Percentiles rank a stretch among this genome's conserved stretches.
phyloP scores from a whole-genome alignment of 2,329 filamentous ascomycete species.

The Cadophora gregata region DNA sequence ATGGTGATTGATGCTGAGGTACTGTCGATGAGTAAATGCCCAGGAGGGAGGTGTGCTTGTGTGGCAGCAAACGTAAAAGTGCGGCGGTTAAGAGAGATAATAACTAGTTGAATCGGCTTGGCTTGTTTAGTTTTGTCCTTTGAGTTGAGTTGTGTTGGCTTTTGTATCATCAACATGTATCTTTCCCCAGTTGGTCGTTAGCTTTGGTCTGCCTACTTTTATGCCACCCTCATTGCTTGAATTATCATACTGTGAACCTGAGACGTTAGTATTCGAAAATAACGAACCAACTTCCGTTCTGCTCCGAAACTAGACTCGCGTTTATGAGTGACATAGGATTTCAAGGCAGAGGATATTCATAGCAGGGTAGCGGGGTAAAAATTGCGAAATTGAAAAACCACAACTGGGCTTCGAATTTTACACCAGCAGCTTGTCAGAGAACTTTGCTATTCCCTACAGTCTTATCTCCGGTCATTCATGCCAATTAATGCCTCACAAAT shows the following conservation, averaged over 20 bases:
- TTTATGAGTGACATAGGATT: too few species aligned
- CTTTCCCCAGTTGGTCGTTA: not conserved
- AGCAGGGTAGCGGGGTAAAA: not conserved
- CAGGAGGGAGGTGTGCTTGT: too few species aligned
- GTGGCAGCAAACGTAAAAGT: too few species aligned
- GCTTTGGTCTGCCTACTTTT: not conserved
- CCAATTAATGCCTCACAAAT: not conserved
- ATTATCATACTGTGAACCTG: too few species aligned
- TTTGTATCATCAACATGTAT: not conserved
- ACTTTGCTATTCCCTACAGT: too few species aligned
- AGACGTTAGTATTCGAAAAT: too few species aligned
- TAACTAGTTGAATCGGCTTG: too few species aligned
- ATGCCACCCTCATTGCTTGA: too few species aligned
- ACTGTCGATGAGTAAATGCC: not conserved
- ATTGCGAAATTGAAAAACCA: too few species aligned
- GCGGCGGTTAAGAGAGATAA: too few species aligned
- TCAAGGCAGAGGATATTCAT: not conserved
- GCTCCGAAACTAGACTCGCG: too few species aligned
- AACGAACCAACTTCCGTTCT: too few species aligned
- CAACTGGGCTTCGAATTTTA: not conserved
- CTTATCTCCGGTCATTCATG: not conserved
- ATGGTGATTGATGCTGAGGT: not conserved
- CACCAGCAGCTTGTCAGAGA: not conserved
- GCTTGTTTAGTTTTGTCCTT: not conserved
- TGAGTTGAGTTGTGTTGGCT: not conserved